Conservation (phyloP, 176 grass and related monocot species). For the Eremochloa ophiuroides region DNA sequence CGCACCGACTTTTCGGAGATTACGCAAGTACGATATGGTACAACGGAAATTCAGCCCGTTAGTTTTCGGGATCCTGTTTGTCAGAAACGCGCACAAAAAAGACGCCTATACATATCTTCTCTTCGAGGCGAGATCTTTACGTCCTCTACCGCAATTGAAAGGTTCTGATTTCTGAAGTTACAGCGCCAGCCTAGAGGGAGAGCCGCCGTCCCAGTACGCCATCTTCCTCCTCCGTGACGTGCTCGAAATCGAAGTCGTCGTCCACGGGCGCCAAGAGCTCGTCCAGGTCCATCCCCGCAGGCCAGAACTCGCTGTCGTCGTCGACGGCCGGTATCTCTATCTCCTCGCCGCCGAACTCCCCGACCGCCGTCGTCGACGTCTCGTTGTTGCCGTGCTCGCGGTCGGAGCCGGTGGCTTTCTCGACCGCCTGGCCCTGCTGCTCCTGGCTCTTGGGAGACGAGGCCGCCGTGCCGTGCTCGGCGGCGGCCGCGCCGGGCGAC, state of each 20-base stretch:
- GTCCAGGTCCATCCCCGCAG: constrained; percentile 44
- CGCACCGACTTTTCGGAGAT: background rate
- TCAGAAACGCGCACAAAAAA: background rate
- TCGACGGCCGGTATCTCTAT: constrained; percentile 5
- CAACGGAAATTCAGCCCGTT: background rate
- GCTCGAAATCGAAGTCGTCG: constrained; percentile 42
- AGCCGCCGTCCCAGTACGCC: constrained; percentile 31
- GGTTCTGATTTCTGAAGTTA: background rate
- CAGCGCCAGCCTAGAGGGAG: constrained; percentile 29
- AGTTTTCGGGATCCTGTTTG: constrained; percentile 13
- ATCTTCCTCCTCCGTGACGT: background rate
- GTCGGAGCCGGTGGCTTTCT: background rate
- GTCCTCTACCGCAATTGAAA: background rate
- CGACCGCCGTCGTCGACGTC: background rate
- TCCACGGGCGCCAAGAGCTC: constrained; percentile 35
- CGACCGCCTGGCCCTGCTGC: background rate
- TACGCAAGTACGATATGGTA: background rate
- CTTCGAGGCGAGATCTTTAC: background rate
- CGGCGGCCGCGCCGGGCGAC: background rate
- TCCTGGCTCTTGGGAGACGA: constrained; percentile 24
- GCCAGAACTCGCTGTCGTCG: constrained; percentile 41
- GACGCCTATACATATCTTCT: constrained; percentile 27
- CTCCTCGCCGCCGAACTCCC: background rate
- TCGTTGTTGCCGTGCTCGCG: constrained; percentile 28
- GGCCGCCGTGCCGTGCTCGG: background rate